phyloP scores from a whole-genome alignment of 148 eudicot species.

The Bassia scoparia region DNA sequence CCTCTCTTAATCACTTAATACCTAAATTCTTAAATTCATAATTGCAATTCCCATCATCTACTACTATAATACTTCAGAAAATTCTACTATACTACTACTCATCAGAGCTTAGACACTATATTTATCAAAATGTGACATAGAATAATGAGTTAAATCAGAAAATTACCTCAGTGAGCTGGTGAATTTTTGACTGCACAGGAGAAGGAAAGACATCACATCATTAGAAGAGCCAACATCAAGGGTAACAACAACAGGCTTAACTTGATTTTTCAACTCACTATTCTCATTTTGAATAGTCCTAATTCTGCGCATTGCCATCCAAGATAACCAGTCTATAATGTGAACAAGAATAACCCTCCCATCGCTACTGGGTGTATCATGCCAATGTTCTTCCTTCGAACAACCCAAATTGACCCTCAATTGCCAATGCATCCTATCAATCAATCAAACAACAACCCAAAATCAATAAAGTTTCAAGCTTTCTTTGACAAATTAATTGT shows the following conservation, averaged over 20 bases:
- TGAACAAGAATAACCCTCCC: constrained; percentile 66
- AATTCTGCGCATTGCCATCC: constrained; percentile 96
- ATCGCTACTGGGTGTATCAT: constrained; percentile 74
- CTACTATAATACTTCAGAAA: too few relatives aligned
- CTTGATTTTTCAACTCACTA: constrained; percentile 80
- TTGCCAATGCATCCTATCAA: constrained; percentile 77
- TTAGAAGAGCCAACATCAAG: constrained; percentile 56
- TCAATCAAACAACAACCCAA: background rate
- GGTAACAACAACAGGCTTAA: constrained; percentile 74
- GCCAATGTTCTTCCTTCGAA: constrained; percentile 81
- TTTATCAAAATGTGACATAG: too few relatives aligned
- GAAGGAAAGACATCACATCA: constrained; percentile 49
- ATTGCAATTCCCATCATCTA: too few relatives aligned
- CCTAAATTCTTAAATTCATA: too few relatives aligned
- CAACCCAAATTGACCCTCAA: constrained; percentile 80
- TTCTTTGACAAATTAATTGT: background rate
- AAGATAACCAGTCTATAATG: constrained; percentile 85
- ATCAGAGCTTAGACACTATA: too few relatives aligned
- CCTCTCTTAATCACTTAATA: too few relatives aligned
- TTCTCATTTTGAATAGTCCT: constrained; percentile 75
- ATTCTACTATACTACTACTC: too few relatives aligned
- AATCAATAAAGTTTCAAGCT: background rate
- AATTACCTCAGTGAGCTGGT: constrained; percentile 72
- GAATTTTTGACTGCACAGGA: constrained; percentile 63
- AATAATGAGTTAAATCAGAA: too few relatives aligned